These are phyloP conservation scores for Murraya paniculata DNA, from an alignment of 345 rosid species.

Conservation along the genomic window DNA sequence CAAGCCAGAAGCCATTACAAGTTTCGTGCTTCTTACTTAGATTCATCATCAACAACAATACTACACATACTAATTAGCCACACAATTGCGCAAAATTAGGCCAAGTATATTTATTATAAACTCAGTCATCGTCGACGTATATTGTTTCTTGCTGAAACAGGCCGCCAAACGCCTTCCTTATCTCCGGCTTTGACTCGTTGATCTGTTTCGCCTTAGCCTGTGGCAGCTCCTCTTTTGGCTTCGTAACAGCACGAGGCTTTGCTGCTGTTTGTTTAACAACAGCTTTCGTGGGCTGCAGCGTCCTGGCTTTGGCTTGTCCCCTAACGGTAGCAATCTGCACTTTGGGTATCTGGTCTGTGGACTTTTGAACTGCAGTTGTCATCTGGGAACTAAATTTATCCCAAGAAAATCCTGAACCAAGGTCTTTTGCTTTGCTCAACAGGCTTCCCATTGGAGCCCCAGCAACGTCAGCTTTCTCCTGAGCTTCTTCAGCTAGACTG, in stretches of 20 bases:
- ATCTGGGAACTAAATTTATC: slow-evolving; percentile 68
- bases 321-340: slow-evolving; percentile 82
- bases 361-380: slow-evolving; percentile 45
- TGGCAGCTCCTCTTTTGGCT: slow-evolving; percentile 24
- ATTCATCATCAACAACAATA: background rate
- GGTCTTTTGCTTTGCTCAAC: slow-evolving; percentile 61
- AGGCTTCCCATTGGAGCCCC: slow-evolving; percentile 48
- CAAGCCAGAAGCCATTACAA: background rate
- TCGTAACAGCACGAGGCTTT: slow-evolving; percentile 17
- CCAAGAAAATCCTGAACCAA: slow-evolving; percentile 66
- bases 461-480: slow-evolving; percentile 57
- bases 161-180: slow-evolving; percentile 84
- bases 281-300: slow-evolving; percentile 59
- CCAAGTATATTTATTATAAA: background rate
- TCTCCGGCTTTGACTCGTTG: slow-evolving; percentile 49
- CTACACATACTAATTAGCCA: background rate
- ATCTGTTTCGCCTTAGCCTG: slow-evolving; percentile 31
- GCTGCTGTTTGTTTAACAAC: slow-evolving; percentile 37
- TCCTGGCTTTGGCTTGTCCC: slow-evolving; percentile 83
- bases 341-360: slow-evolving; percentile 32
- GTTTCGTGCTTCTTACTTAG: background rate
- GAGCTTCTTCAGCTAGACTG: slow-evolving; percentile 57
- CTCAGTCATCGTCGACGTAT: slow-evolving; percentile 71
- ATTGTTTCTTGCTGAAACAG: slow-evolving; percentile 90
- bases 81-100: slow-evolving; percentile 13